Percentiles rank a stretch among this genome's conserved stretches.
phyloP scores from a whole-genome alignment of 352 stramenopile species.

The Thraustotheca clavata region DNA sequence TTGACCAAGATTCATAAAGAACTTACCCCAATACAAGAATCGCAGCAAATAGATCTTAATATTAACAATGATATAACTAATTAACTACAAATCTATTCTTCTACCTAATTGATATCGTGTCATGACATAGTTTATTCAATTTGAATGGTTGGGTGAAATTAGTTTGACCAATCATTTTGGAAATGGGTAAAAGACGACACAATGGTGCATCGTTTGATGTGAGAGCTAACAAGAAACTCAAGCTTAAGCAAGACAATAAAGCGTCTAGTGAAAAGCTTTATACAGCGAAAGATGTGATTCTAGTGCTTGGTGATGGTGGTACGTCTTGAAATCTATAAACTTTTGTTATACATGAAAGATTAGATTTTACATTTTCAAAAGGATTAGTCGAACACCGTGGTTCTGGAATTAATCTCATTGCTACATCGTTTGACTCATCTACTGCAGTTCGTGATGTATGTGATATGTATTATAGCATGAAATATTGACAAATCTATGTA shows the following conservation, averaged over 20 bases:
- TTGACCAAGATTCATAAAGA: too few species aligned
- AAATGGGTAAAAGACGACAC: slow-evolving; percentile 4
- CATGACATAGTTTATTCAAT: too few species aligned
- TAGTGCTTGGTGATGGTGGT: slow-evolving; percentile 75
- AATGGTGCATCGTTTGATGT: not conserved
- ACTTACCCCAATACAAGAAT: too few species aligned
- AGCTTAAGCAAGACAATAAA: not conserved
- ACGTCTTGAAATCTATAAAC: not conserved
- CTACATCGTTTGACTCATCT: slow-evolving; percentile 75
- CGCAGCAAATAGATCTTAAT: too few species aligned
- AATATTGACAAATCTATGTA: slow-evolving; percentile 13
- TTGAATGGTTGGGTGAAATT: too few species aligned
- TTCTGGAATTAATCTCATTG: slow-evolving; percentile 43
- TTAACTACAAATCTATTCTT: too few species aligned
- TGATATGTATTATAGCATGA: not conserved
- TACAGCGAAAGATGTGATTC: slow-evolving; percentile 38
- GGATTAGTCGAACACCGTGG: slow-evolving; percentile 56
- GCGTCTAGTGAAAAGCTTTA: slow-evolving; percentile 33
- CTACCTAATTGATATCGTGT: too few species aligned
- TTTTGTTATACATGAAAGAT: too few species aligned
- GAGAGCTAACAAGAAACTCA: not conserved
- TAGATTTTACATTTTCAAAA: slow-evolving; percentile 77
- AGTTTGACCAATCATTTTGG: not conserved
- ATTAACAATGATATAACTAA: too few species aligned
- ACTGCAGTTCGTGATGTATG: slow-evolving; percentile 28